Evolutionary conservation across 2,329 filamentous ascomycete genomes (phyloP).

Genomic region (Nothomitra cinnamomea): DNA sequence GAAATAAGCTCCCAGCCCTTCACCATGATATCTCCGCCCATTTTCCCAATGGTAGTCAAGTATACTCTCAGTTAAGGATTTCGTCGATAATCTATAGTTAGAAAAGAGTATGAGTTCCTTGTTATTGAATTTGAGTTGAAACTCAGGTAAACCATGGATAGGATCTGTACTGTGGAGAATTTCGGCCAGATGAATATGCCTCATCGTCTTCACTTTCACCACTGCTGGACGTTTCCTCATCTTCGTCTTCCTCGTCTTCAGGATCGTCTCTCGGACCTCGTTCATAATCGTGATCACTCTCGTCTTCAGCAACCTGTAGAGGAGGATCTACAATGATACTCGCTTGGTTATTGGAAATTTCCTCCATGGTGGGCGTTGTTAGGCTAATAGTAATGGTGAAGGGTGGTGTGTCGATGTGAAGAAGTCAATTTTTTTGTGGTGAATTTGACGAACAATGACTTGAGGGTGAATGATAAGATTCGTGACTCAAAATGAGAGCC

Average conservation of each 20-base stretch:
- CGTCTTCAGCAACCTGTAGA: not conserved
- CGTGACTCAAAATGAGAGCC: too few relatives aligned
- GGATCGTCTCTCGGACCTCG: too few relatives aligned
- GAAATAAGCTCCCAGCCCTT: slow-evolving; percentile 25
- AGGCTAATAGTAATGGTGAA: too few relatives aligned
- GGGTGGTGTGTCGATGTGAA: too few relatives aligned
- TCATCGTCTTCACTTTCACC: not conserved
- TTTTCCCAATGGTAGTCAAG: slow-evolving; percentile 37
- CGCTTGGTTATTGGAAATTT: too few relatives aligned
- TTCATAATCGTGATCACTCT: not conserved
- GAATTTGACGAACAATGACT: too few relatives aligned
- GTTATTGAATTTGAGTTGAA: too few relatives aligned
- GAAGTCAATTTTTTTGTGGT: too few relatives aligned
- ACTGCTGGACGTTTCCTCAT: not conserved
- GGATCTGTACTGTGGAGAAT: not conserved
- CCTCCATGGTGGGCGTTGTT: too few relatives aligned
- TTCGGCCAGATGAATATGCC: not conserved
- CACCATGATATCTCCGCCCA: slow-evolving; percentile 40
- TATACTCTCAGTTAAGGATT: slow-evolving; percentile 22
- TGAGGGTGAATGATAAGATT: too few relatives aligned
- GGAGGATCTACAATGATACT: too few relatives aligned
- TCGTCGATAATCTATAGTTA: slow-evolving; percentile 3
- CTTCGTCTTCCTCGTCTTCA: not conserved
- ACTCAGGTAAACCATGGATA: not conserved
- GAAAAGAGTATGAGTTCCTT: not conserved